Percentiles rank a stretch among this genome's conserved stretches.
These are phyloP conservation scores for Macrolepiota dolichaula DNA, from an alignment of 768 basidiomycete genomes.

Conservation along the genomic window DNA sequence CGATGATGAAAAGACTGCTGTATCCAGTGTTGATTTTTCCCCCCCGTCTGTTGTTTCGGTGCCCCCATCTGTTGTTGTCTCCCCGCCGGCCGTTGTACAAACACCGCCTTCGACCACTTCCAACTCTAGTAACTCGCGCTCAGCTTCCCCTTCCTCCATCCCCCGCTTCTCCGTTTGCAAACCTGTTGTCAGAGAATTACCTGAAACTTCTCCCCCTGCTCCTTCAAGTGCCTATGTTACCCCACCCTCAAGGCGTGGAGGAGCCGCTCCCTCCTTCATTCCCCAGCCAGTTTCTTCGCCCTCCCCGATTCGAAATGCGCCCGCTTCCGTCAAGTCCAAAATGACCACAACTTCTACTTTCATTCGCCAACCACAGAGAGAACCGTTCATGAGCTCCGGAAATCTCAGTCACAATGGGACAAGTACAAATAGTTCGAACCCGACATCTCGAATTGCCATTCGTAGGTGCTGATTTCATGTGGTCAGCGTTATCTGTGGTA, in stretches of 20 bases:
- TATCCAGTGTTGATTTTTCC: conserved; percentile 14
- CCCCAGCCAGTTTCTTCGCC: conserved; percentile 54
- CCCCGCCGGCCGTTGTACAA: conserved; percentile 18
- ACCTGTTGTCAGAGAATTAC: conserved; percentile 24
- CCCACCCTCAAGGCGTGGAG: conserved; percentile 51
- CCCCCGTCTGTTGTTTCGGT: conserved; percentile 9
- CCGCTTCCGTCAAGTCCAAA: conserved; percentile 28
- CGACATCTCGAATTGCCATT: conserved; percentile 47
- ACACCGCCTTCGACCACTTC: conserved; percentile 31
- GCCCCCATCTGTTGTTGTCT: conserved; percentile 4
- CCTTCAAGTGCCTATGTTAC: conserved; percentile 38
- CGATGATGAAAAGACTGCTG: conserved; percentile 16
- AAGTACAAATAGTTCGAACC: conserved; percentile 58
- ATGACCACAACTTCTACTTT: conserved; percentile 34
- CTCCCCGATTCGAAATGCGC: conserved; percentile 31
- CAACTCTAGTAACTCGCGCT: conserved; percentile 20
- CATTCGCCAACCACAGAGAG: conserved; percentile 41
- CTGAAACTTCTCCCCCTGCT: conserved; percentile 9
- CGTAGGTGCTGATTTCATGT: conserved; percentile 55
- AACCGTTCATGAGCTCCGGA: conserved; percentile 28
- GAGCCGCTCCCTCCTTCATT: conserved; percentile 51
- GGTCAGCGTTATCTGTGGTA: conserved; percentile 32
- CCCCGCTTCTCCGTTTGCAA: conserved; percentile 38
- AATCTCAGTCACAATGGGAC: conserved; percentile 17
- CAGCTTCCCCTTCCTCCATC: conserved; percentile 46